Percentiles rank a stretch among this genome's conserved stretches.
Evolutionary conservation across 2,329 filamentous ascomycete species (phyloP).

Genomic region (Fusarium scirpi): DNA sequence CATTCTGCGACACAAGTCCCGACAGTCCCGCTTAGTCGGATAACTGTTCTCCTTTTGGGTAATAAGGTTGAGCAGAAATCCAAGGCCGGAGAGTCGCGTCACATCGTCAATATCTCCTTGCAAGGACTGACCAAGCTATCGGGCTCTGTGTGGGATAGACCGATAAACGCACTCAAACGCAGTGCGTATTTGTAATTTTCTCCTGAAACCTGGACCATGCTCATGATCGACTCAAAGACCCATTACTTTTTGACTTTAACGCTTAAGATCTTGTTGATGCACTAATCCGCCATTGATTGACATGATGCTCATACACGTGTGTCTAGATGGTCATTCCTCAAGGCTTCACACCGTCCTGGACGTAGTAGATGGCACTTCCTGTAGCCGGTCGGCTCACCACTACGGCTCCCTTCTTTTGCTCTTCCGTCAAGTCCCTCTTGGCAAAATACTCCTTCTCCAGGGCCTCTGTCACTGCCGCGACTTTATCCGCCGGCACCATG

Average conservation of each 20-base stretch:
- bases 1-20: neutral
- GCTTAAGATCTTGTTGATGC: slow-evolving; percentile 15
- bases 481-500: slow-evolving; percentile 85
- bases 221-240: slow-evolving; percentile 7
- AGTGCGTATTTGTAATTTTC: slow-evolving; percentile 9
- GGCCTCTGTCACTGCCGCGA: slow-evolving; percentile 80
- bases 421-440: slow-evolving; percentile 72
- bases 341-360: slow-evolving; percentile 48
- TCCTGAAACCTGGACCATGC: slow-evolving; percentile 14
- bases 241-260: slow-evolving; percentile 12
- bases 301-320: slow-evolving; percentile 11
- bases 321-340: slow-evolving; percentile 6
- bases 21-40: neutral
- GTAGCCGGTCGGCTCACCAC: slow-evolving; percentile 90
- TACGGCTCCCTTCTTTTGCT: slow-evolving; percentile 82
- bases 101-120: slow-evolving; percentile 11
- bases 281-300: slow-evolving; percentile 2
- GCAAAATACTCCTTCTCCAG: slow-evolving; percentile 86
- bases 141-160: slow-evolving; percentile 26
- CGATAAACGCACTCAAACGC: slow-evolving; percentile 11
- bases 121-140: slow-evolving; percentile 15
- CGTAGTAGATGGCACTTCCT: slow-evolving; percentile 70
- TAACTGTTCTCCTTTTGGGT: neutral
- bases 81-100: slow-evolving; percentile 5
- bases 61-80: neutral